Evolutionary conservation across 2,329 filamentous ascomycete genomes (phyloP).

Genomic region (Rachicladosporium sp.): DNA sequence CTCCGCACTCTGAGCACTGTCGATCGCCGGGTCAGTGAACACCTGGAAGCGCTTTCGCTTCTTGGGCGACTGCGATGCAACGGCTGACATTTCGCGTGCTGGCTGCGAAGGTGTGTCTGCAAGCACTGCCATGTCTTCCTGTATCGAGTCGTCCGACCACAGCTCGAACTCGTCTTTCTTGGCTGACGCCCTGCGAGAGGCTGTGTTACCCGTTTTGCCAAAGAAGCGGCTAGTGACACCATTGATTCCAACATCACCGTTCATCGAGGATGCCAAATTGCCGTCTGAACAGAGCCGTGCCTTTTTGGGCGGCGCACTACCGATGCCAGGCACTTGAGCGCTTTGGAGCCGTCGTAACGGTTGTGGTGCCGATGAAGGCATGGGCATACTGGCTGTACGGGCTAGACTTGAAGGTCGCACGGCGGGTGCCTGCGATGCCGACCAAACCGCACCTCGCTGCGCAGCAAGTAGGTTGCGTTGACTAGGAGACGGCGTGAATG

Average conservation of each 20-base stretch:
- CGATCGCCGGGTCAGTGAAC: constrained; percentile 12
- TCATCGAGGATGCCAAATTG: constrained; percentile 18
- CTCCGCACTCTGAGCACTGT: not conserved
- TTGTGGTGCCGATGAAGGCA: constrained; percentile 30
- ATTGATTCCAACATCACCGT: constrained; percentile 12
- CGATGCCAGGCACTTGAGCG: constrained; percentile 19
- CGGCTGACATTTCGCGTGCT: constrained; percentile 2
- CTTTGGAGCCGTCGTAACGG: constrained; percentile 27
- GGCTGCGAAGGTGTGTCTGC: constrained; percentile 7
- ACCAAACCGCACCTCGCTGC: constrained; percentile 43
- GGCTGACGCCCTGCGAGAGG: constrained; percentile 26
- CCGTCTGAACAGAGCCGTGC: constrained; percentile 34
- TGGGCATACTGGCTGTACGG: constrained; percentile 13
- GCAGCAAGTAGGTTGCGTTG: constrained; percentile 47
- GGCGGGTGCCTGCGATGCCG: constrained; percentile 35
- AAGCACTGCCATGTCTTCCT: constrained; percentile 29
- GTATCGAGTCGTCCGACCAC: constrained; percentile 37
- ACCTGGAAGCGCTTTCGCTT: constrained; percentile 20
- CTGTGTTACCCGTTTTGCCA: constrained; percentile 20
- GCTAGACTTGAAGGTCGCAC: constrained; percentile 2
- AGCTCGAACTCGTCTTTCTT: constrained; percentile 31
- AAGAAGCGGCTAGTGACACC: constrained; percentile 36
- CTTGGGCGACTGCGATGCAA: constrained; percentile 10
- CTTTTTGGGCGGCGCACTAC: constrained; percentile 25
- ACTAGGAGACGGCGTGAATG: constrained; percentile 52